phyloP scores from a whole-genome alignment of 2,329 filamentous ascomycete species.

The Colletotrichum melonis region DNA sequence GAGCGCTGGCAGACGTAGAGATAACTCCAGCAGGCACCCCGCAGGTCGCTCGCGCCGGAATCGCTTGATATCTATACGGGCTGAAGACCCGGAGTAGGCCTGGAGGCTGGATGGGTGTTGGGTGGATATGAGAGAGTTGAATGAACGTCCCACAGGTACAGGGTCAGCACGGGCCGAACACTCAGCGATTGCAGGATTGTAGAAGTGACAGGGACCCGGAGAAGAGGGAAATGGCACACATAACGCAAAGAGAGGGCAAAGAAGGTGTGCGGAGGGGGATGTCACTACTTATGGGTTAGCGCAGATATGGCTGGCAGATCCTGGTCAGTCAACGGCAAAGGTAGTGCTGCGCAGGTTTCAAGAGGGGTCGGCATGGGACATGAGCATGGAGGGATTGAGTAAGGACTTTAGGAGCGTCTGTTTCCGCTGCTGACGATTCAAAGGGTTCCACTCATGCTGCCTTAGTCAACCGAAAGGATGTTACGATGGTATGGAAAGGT shows the following conservation, averaged over 20 bases:
- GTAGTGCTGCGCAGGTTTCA: constrained; percentile 23
- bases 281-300: neutral
- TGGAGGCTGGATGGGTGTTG: neutral
- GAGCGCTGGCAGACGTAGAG: neutral
- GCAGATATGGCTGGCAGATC: neutral
- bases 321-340: neutral
- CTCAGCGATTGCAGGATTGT: neutral
- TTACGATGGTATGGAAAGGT: neutral
- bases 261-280: neutral
- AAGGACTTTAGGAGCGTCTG: neutral
- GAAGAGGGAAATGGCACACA: neutral
- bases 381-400: constrained; percentile 3
- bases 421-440: neutral
- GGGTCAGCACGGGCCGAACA: neutral
- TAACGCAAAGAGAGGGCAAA: neutral
- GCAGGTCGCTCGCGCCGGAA: neutral
- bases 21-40: neutral
- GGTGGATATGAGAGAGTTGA: neutral
- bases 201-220: neutral
- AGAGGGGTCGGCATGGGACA: constrained; percentile 9
- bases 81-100: neutral
- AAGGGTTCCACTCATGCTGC: neutral
- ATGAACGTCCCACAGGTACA: neutral
- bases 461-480: neutral
- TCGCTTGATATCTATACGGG: constrained; percentile 11